Percentiles rank a stretch among this genome's conserved stretches.
These are phyloP conservation scores for Sarocladium brachiariae DNA, from an alignment of 2,329 filamentous ascomycete species.

Conservation along the genomic window DNA sequence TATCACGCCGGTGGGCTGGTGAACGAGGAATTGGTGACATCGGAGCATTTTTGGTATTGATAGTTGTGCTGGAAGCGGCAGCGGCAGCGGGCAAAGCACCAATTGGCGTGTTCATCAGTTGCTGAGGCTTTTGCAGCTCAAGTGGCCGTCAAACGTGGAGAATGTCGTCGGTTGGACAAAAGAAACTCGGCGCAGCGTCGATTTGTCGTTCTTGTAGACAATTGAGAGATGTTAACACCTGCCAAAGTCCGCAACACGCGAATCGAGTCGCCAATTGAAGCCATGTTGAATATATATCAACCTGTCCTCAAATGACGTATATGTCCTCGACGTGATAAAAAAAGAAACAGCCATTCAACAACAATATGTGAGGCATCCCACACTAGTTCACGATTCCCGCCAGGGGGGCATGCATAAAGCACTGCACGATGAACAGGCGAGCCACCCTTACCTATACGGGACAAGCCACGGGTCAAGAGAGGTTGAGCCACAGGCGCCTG, in stretches of 20 bases:
- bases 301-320: not conserved
- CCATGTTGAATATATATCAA: not conserved
- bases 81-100: not conserved
- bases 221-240: too few relatives aligned
- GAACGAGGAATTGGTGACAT: constrained; percentile 3
- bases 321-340: not conserved
- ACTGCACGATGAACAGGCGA: not conserved
- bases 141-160: not conserved
- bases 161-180: too few relatives aligned
- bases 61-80: not conserved
- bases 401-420: not conserved
- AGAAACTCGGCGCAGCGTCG: too few relatives aligned
- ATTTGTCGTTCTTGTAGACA: too few relatives aligned
- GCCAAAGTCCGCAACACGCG: too few relatives aligned
- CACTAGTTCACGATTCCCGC: not conserved
- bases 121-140: not conserved
- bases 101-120: constrained; percentile 1
- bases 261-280: too few relatives aligned
- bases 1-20: constrained; percentile 1
- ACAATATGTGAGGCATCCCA: not conserved
- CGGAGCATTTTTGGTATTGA: not conserved
- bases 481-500: too few relatives aligned
- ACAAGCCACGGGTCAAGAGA: too few relatives aligned
- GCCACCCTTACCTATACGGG: not conserved
- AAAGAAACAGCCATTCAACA: not conserved